These are phyloP conservation scores for Candida maris DNA, from an alignment of 805 yeast species.

Conservation along the genomic window DNA sequence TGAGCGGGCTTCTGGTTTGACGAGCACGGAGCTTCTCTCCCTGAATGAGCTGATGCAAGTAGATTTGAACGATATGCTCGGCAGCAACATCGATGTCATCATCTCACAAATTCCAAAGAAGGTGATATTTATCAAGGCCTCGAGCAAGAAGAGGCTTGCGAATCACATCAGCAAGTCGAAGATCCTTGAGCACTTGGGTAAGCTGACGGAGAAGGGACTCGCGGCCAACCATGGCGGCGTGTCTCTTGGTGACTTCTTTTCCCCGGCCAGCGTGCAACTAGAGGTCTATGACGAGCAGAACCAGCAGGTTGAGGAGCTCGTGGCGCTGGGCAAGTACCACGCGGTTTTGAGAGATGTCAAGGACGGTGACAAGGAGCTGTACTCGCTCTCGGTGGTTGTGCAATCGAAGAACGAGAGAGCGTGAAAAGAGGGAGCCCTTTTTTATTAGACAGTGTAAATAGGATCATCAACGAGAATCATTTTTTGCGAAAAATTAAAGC, in stretches of 20 bases:
- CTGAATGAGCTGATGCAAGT: constrained; percentile 27
- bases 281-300: constrained; percentile 15
- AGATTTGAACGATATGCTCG: constrained; percentile 20
- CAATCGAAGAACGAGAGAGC: constrained; percentile 18
- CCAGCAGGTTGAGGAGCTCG: constrained; percentile 14
- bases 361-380: constrained; percentile 17
- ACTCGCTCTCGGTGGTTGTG: constrained; percentile 18
- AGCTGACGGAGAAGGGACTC: constrained; percentile 9
- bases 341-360: constrained; percentile 15
- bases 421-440: too few species aligned
- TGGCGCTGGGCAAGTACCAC: constrained; percentile 21
- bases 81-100: constrained; percentile 19
- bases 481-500: not conserved
- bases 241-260: constrained; percentile 20
- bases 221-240: constrained; percentile 12
- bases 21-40: constrained; percentile 13
- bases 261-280: constrained; percentile 15
- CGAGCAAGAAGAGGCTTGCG: constrained; percentile 15
- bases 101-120: constrained; percentile 26
- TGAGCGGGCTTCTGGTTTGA: not conserved
- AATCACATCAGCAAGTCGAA: constrained; percentile 14
- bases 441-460: too few species aligned
- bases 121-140: constrained; percentile 24
- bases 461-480: too few species aligned
- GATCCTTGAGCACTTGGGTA: constrained; percentile 11